These are phyloP conservation scores for Rhynchosporium graminicola DNA, from an alignment of 2,329 filamentous ascomycete genomes.

Conservation along the genomic window DNA sequence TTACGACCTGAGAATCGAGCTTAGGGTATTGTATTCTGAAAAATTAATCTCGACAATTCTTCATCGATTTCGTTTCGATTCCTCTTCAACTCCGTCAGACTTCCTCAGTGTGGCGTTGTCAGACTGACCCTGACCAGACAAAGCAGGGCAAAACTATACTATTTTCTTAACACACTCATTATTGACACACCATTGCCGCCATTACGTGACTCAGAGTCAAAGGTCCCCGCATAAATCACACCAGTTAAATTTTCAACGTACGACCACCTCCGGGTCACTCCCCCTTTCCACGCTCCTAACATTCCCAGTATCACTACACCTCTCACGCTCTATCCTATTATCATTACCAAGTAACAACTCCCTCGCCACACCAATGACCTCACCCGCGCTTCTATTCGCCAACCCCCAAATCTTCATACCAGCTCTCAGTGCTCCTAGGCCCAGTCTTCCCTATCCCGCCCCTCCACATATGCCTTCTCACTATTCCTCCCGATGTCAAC, in stretches of 20 bases:
- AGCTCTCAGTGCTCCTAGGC: slow-evolving; percentile 58
- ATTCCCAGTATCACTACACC: too few species aligned
- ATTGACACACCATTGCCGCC: not conserved
- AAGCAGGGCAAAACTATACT: too few species aligned
- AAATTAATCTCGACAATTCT: too few species aligned
- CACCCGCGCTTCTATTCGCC: slow-evolving; percentile 54
- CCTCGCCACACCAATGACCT: slow-evolving; percentile 58
- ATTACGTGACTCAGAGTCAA: not conserved
- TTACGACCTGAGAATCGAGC: too few species aligned
- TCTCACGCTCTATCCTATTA: not conserved
- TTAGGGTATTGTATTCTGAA: too few species aligned
- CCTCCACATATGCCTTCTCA: slow-evolving; percentile 31
- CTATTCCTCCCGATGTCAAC: slow-evolving; percentile 34
- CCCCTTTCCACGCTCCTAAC: not conserved
- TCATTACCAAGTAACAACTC: slow-evolving; percentile 43
- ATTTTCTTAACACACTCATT: too few species aligned
- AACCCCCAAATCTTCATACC: slow-evolving; percentile 58
- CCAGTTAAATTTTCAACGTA: not conserved
- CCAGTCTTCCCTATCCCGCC: slow-evolving; percentile 55
- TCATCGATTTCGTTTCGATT: too few species aligned
- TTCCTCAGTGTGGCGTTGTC: too few species aligned
- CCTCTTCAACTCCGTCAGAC: too few species aligned
- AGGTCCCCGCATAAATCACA: not conserved
- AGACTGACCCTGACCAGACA: too few species aligned
- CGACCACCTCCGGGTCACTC: not conserved